These are phyloP conservation scores for Podospora pseudoanserina DNA, from an alignment of 495 filamentous ascomycete genomes.

Conservation along the genomic window DNA sequence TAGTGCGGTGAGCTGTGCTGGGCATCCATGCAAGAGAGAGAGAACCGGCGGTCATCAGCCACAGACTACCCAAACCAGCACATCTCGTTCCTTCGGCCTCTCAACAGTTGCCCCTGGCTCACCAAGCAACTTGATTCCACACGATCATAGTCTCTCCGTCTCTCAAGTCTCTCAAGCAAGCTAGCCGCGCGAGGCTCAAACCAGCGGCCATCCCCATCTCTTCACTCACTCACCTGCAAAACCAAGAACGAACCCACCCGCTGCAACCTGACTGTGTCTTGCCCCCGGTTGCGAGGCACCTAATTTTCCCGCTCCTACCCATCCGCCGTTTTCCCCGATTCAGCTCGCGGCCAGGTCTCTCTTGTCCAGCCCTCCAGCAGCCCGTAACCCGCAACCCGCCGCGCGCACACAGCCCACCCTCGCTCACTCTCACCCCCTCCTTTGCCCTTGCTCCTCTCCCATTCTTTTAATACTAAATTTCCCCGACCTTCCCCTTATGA, in stretches of 20 bases:
- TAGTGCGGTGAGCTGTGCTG: constrained; percentile 22
- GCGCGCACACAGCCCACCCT: constrained; percentile 24
- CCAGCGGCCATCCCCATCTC: background rate
- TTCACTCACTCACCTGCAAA: background rate
- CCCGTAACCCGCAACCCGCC: constrained; percentile 11
- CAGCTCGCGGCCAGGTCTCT: constrained; percentile 15
- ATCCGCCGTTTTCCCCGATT: constrained; percentile 17
- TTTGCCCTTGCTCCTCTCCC: constrained; percentile 16
- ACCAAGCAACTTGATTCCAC: constrained; percentile 1
- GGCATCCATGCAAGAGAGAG: constrained; percentile 10
- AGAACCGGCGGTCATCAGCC: constrained; percentile 21
- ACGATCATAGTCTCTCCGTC: background rate
- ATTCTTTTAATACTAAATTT: constrained; percentile 27
- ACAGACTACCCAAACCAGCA: constrained; percentile 11
- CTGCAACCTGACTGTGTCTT: constrained; percentile 15
- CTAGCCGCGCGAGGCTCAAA: constrained; percentile 17
- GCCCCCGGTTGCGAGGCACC: constrained; percentile 6
- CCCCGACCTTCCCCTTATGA: constrained; percentile 46
- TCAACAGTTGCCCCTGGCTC: constrained; percentile 1
- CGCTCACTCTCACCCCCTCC: constrained; percentile 15
- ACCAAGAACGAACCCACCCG: constrained; percentile 15
- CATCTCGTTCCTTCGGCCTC: background rate
- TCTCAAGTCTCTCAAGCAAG: constrained; percentile 7
- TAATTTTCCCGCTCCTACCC: constrained; percentile 19
- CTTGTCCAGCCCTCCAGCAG: constrained; percentile 21